phyloP scores from a whole-genome alignment of 2,329 filamentous ascomycete species.

The Botrytis hyacinthi region DNA sequence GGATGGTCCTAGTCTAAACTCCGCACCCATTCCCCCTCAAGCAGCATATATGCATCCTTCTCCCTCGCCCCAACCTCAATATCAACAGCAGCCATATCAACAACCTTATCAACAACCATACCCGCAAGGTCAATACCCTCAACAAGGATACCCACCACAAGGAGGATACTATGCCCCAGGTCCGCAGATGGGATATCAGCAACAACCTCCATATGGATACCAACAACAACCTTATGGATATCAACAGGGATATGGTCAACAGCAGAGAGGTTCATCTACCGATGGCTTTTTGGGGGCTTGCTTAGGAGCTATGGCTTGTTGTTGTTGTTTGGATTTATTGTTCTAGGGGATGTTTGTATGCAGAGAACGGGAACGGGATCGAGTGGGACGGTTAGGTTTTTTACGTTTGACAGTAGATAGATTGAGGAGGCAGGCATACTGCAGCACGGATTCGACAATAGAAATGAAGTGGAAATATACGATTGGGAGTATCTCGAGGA shows the following conservation, averaged over 20 bases:
- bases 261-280: constrained; percentile 43
- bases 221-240: constrained; percentile 27
- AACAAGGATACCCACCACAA: constrained; percentile 20
- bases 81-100: constrained; percentile 25
- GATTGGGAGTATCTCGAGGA: background rate
- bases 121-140: constrained; percentile 18
- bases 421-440: background rate
- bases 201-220: constrained; percentile 23
- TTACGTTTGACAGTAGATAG: background rate
- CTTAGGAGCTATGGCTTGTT: constrained; percentile 48
- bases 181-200: constrained; percentile 32
- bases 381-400: background rate
- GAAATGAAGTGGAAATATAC: background rate
- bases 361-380: background rate
- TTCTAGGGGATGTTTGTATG: constrained; percentile 39
- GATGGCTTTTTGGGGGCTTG: constrained; percentile 44
- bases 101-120: constrained; percentile 23
- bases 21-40: constrained; percentile 24
- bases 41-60: constrained; percentile 26
- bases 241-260: constrained; percentile 29
- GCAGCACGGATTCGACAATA: background rate
- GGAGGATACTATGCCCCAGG: constrained; percentile 31
- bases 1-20: constrained; percentile 10
- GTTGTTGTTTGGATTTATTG: constrained; percentile 51
- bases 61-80: constrained; percentile 22